phyloP scores from a whole-genome alignment of 2,329 filamentous ascomycete species.

The Scedosporium dehoogii region DNA sequence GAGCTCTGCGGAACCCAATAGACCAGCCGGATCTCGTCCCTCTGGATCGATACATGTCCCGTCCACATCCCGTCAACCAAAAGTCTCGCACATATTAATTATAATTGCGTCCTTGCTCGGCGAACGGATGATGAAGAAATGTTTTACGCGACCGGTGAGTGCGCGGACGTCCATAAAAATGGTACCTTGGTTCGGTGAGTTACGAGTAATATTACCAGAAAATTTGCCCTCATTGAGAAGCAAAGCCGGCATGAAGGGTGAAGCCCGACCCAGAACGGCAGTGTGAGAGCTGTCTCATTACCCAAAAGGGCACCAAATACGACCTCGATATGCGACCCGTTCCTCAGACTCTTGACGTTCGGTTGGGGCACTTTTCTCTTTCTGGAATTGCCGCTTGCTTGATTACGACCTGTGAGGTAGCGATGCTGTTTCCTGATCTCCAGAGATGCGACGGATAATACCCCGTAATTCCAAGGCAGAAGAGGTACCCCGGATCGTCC shows the following conservation, averaged over 20 bases:
- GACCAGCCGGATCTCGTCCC: too few relatives aligned
- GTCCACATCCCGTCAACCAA: too few relatives aligned
- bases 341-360: background rate
- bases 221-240: background rate
- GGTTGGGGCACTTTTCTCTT: background rate
- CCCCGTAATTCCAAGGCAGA: background rate
- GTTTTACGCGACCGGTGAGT: constrained; percentile 3
- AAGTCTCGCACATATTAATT: background rate
- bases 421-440: background rate
- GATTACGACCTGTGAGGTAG: too few relatives aligned
- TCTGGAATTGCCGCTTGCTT: background rate
- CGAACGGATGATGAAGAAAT: background rate
- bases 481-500: background rate
- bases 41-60: too few relatives aligned
- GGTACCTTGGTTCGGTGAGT: constrained; percentile 4
- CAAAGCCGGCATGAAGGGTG: background rate
- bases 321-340: background rate
- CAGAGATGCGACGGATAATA: background rate
- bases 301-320: background rate
- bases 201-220: background rate
- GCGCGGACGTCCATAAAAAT: background rate
- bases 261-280: background rate
- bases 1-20: too few relatives aligned
- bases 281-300: background rate
- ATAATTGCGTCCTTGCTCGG: background rate